A percentile compares a stretch with the other conserved stretches of the same genome.
Evolutionary conservation across 768 basidiomycete genomes (phyloP).

Genomic region (Amanita rimosa): DNA sequence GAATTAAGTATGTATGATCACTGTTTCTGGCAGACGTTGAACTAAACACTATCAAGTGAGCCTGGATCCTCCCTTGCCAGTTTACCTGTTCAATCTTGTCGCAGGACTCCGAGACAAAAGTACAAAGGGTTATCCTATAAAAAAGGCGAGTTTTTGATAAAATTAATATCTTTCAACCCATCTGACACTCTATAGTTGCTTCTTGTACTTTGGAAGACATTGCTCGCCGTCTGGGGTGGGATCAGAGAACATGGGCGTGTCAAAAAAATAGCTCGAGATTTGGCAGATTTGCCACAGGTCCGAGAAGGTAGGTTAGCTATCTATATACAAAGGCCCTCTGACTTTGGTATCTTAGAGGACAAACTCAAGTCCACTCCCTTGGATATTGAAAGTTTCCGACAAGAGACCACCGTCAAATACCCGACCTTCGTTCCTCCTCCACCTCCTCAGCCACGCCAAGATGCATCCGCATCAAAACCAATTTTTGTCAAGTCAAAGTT

Average conservation of each 20-base stretch:
- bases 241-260: slow-evolving; percentile 76
- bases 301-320: slow-evolving; percentile 22
- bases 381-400: slow-evolving; percentile 82
- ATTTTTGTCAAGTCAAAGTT: slow-evolving; percentile 45
- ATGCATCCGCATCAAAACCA: slow-evolving; percentile 20
- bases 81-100: slow-evolving; percentile 87
- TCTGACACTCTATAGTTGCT: slow-evolving; percentile 47
- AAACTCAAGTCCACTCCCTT: slow-evolving; percentile 84
- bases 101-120: slow-evolving; percentile 86
- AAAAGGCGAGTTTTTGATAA: slow-evolving; percentile 51
- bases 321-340: background rate
- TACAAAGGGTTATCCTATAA: slow-evolving; percentile 92
- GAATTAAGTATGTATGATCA: slow-evolving; percentile 70
- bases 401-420: slow-evolving; percentile 91
- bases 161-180: background rate
- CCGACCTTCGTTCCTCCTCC: slow-evolving; percentile 78
- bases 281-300: slow-evolving; percentile 63
- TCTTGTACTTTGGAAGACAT: slow-evolving; percentile 88
- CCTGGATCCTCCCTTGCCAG: slow-evolving; percentile 86
- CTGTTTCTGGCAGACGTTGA: background rate
- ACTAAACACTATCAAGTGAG: slow-evolving; percentile 52
- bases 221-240: slow-evolving; percentile 89
- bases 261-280: slow-evolving; percentile 77
- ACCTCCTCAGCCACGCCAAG: slow-evolving; percentile 22
- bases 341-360: slow-evolving; percentile 25